These are phyloP conservation scores for Paraphoma sp. DNA, from an alignment of 2,329 filamentous ascomycete species.

Conservation along the genomic window DNA sequence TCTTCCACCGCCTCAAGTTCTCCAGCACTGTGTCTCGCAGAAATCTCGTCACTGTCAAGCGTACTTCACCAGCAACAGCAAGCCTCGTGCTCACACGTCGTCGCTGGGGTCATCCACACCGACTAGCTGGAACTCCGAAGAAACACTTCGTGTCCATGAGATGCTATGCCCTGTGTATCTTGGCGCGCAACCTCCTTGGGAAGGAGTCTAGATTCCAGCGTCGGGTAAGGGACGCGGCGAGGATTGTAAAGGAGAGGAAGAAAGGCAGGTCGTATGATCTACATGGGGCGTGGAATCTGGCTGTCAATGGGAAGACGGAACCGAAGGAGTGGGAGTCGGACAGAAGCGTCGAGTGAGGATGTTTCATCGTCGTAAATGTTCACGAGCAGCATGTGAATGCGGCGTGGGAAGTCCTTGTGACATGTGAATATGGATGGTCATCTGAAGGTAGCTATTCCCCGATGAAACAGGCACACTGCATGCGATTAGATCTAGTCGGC, in stretches of 20 bases:
- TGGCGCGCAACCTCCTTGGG: neutral
- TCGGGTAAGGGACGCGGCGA: neutral
- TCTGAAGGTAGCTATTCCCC: no score
- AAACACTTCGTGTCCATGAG: conserved; percentile 2
- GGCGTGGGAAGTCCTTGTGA: no score
- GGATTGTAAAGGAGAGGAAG: neutral
- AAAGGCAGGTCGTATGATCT: neutral
- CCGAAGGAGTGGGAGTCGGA: neutral
- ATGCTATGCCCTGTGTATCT: neutral
- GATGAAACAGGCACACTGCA: no score
- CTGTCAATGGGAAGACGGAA: neutral
- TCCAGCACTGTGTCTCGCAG: conserved; percentile 1
- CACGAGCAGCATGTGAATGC: no score
- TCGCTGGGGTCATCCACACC: neutral
- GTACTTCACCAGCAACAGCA: neutral
- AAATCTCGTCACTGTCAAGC: neutral
- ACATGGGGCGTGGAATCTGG: neutral
- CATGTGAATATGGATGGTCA: no score
- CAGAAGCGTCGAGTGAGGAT: neutral
- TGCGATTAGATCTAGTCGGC: no score
- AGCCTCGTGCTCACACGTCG: neutral
- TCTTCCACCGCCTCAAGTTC: conserved; percentile 11
- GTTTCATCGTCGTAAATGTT: no score
- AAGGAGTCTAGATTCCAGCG: conserved; percentile 1
- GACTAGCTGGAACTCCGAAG: neutral